Evolutionary conservation across 305 asterid genomes (phyloP), one percentile per base, ranked within the genome.

Genomic region (Fraxinus xanthoxyloides): DNA sequence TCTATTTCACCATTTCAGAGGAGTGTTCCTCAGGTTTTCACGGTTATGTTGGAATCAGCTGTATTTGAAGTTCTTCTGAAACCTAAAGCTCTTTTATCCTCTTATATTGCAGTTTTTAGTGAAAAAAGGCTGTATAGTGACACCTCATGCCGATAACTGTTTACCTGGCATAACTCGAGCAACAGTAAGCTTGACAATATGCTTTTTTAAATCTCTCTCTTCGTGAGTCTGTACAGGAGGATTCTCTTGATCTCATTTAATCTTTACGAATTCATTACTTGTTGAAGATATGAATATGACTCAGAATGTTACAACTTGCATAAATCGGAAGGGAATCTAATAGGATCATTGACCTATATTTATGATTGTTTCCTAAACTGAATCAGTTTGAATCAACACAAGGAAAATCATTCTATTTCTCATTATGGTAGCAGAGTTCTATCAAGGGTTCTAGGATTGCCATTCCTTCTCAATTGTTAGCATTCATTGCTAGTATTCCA

Each of bases 71-170:
- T 76, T 40, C 7, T 32, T 80, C n/a, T 26, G 34, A 23, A 72
- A 40, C 3, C 21, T 9, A 38, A 75, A 76, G 34, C 75, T 61
- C 56, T 61, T 81, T 63, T 72, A 78, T 80, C 43, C 65, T 28
- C 73, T 82, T 19, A 79, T 78, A 28, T 75, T 91, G 89, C 93
- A 94, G 97, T 94, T 92, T 90, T 83, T 92, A 82, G 95, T 94
- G 87, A 93, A 92, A 92, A 94, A 86, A 85, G 95, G 97, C 80
- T 82, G 76, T 31, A 91, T 93, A 63, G 77, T 90, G 78, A 94
- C 97, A 76, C 98, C 97, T 63, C 92, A 86, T 90, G 93, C 93
- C 82, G 98, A 94, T 88, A 91, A 91, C 84, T 94, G 98, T 85
- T 97, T 94, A 87, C 97, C 97, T 21, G 98, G 98, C 77, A 81